Base-by-base conservation (phyloP, 352 stramenopile genomes). In the Globisporangium splendens region DNA sequence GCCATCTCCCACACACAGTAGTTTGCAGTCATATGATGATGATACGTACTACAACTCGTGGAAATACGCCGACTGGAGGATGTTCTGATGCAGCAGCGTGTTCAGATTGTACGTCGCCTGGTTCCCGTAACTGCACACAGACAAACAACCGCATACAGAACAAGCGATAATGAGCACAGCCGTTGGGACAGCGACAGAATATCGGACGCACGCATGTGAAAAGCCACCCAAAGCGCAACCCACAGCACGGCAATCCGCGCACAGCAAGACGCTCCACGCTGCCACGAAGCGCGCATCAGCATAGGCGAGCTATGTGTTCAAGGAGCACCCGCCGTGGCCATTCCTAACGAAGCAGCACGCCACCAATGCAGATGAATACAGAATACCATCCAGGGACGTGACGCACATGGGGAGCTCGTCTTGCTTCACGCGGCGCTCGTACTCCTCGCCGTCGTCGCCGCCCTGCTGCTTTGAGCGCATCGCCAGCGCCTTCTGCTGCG, bases 41-140 rank as follows among this genome's bases (percentile, higher is more conserved):
- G 28, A 15, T 22, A 72, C 77, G 54, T 67, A 88, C 77, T 90
- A 98, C 18, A 98, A 89, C 48, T 95, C 91, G 56, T 91, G 83
- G 69, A 99, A 99, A 67, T 99, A 99, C 13, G 87, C 78, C 52
- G 88, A 98, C 58, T 97, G 80, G 50, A 98, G 74, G 50, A 98
- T 98, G 64, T 97, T 98, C 53, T 98, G 84, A 52, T 97, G 82
- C 42, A 99, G 76, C 63, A 99, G 80, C 41, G 88, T 96, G 78
- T 99, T 98, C 14, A 99, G 73, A 61, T 99, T 98, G 75, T 98
- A 99, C 59, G 88, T 98, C 49, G 76, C 83, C 51, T 89, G 67
- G 65, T 94, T 97, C 46, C 91, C 91, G 54, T 92, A 79, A 50
- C 84, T 93, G 10, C 10, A 35, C 2, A 31, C 24, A 31, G 7